These are phyloP conservation scores for Fragilaria crotonensis DNA, from an alignment of 108 stramenopile genomes.

Conservation along the genomic window DNA sequence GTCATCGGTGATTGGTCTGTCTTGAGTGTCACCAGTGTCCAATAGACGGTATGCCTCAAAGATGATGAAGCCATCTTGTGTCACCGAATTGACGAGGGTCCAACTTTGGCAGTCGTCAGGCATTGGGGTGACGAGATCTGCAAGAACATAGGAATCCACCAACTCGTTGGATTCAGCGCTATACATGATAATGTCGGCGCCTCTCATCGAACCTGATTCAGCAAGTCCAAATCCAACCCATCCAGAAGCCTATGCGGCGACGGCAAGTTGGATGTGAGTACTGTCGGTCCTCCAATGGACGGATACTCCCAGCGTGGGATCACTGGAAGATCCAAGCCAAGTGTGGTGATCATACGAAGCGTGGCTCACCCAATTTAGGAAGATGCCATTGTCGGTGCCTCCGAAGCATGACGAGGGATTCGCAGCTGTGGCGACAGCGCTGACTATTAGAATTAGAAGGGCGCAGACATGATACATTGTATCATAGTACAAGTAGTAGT, in stretches of 20 bases:
- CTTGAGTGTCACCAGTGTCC: constrained; percentile 43
- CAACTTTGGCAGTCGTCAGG: constrained; percentile 44
- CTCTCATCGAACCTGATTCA: constrained; percentile 33
- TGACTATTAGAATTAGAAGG: not conserved
- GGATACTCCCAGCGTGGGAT: constrained; percentile 15
- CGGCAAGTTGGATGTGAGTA: constrained; percentile 18
- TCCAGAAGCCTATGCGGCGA: constrained; percentile 32
- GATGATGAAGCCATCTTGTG: constrained; percentile 35
- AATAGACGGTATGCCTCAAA: constrained; percentile 41
- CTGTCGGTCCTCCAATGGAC: constrained; percentile 33
- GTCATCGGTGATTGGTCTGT: constrained; percentile 30
- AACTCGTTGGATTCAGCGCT: constrained; percentile 7
- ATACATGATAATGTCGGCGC: constrained; percentile 32
- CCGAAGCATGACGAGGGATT: not conserved
- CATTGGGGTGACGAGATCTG: constrained; percentile 7
- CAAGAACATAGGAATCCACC: constrained; percentile 39
- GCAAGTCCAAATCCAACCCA: constrained; percentile 42
- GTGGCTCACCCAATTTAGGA: not conserved
- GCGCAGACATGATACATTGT: too few species aligned
- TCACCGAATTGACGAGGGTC: constrained; percentile 14
- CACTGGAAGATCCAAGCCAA: not conserved
- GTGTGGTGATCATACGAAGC: not conserved
- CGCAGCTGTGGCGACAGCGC: not conserved
- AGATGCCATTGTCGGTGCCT: not conserved
- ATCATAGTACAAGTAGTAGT: too few species aligned